phyloP scores from a whole-genome alignment of 106 monocot species.

The Dioscorea dumetorum region DNA sequence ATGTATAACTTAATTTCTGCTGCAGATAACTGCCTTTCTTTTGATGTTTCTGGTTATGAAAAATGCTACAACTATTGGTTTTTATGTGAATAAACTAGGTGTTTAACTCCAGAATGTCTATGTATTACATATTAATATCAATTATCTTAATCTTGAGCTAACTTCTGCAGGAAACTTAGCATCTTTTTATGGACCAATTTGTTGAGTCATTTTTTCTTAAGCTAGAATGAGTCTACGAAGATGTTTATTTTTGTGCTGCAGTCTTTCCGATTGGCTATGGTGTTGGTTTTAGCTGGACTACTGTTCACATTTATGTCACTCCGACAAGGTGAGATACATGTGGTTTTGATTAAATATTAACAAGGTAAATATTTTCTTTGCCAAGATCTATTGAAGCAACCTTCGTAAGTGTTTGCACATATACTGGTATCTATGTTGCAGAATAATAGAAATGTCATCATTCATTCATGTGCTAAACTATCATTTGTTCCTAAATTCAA shows the following conservation, averaged over 20 bases:
- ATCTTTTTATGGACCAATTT: too few species aligned
- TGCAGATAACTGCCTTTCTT: too few species aligned
- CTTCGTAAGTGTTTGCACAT: not conserved
- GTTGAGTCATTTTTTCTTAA: too few species aligned
- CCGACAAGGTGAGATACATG: constrained; percentile 52
- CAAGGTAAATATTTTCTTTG: not conserved
- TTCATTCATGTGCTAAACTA: not conserved
- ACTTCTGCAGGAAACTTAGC: too few species aligned
- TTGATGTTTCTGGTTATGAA: too few species aligned
- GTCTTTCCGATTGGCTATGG: constrained; percentile 62
- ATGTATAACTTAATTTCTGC: too few species aligned
- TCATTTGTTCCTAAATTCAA: not conserved
- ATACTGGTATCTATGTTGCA: not conserved
- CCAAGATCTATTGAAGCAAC: not conserved
- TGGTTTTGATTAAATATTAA: not conserved
- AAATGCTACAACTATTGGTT: too few species aligned
- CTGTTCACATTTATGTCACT: constrained; percentile 65
- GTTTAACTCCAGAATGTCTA: too few species aligned
- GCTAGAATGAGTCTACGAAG: not conserved
- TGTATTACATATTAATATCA: too few species aligned
- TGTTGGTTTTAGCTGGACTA: constrained; percentile 45
- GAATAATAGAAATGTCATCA: not conserved
- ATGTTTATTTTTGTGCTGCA: constrained; percentile 24
- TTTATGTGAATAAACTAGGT: too few species aligned
- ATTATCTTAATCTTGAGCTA: too few species aligned